Base-by-base conservation (phyloP, 768 basidiomycete species). In the Paxillus involutus region DNA sequence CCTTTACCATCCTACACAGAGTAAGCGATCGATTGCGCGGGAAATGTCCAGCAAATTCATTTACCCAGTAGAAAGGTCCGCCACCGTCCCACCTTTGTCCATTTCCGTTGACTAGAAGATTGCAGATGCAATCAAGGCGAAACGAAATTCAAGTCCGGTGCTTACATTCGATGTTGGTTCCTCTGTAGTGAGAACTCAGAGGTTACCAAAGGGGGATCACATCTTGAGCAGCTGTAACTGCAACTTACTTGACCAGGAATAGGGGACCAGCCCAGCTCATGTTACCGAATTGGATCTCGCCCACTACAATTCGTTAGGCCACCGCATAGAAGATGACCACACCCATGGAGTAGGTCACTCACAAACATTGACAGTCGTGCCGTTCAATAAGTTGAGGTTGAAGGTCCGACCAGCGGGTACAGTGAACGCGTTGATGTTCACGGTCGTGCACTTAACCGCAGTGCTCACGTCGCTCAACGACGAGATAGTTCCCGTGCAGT, bases 291-390 rank as follows among this genome's bases (percentile, higher is more conserved):
- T 65, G 58, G 43, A 88, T 74, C 32, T 86, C 77, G 16, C 86
- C 86, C 56, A 74, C 82, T 85, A 30, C n/a, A 39, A 41, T 19
- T 21, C 21, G 21, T 21, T 3, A 21, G 21, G 21, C 21, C 21
- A 40, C 14, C 17, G 35, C 11, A 16, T 0, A 30, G 30, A 21
- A 58, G 9, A 24, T n/a, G 17, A 3, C 9, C 9, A 17, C 16
- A 40, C 13, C 21, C 9, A 26, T 14, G 11, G 7, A 40, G 9
- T 21, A 1, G 16, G 46, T 29, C 17, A 69, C 80, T 62, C 59
- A 84, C 84, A 66, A 68, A 87, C 67, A 46, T 80, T 85, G 55
- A 88, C 85, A 4, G 75, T 83, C 2, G 83, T 78, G 6, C 80
- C 80, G 24, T 66, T 59, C 39, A 72, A 53, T 32, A 86, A 71